Evolutionary conservation across 2,329 filamentous ascomycete genomes (phyloP), one percentile per base, ranked within the genome.

Genomic region (Rachicladosporium sp.): DNA sequence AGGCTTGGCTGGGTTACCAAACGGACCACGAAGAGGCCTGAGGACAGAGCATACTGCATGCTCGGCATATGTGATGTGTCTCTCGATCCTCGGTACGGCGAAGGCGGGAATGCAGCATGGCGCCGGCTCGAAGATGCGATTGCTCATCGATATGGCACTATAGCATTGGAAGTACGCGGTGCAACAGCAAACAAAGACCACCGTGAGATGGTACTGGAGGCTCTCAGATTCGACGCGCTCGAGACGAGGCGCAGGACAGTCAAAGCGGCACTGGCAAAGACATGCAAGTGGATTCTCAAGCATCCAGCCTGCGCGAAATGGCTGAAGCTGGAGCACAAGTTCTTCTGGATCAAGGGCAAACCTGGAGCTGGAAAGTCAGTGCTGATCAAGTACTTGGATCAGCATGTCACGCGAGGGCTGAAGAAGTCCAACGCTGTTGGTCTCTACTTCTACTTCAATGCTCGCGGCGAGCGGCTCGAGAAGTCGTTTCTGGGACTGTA

Each of bases 371-470:
- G 60, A 51, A 62, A 43, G 50, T 64, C 46, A 8, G 69, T 62
- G 0, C 41, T 68, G 3, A 58, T 60, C 48, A 62, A 59, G 38
- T 51, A 43, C 38, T 35, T 42, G 3, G 32, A 45, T 21, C 32
- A 33, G 13, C 12, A 29, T 27, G 10, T 30, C 11, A 10, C 15
- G 8, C 13, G 44, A 12, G 8, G 11, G 33, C 43, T 35, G 12
- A 52, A 48, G 29, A 9, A 5, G 7, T 15, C 36, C 2, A 42
- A 50, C 10, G 41, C 43, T 1, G 30, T 56, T 0, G 45, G 64
- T 0, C 40, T 68, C 1, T 64, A 60, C 0, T 72, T 70, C 48
- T 72, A 70, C 55, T 72, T 72, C 56, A 65, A 70, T 40, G 67
- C 67, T 0, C 51, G 65, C 40, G 68, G 67, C 0, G 52, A 55